Evolutionary conservation across 495 filamentous ascomycete species (phyloP).

Genomic region (Paragyromitra xinjiangensis): DNA sequence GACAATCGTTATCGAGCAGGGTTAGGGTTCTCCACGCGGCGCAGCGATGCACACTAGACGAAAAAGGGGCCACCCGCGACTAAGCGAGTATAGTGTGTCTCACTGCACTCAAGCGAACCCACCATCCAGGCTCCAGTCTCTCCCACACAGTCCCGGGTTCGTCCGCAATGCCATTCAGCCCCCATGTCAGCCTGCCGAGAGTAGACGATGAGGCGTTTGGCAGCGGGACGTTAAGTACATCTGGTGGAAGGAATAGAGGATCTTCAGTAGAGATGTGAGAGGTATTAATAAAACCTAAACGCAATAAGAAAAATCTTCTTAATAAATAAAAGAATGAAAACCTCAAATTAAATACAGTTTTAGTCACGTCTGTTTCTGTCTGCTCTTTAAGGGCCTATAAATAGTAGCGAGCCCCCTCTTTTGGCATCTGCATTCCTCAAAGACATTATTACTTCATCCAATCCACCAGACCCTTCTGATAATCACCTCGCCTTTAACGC

Average conservation of each 20-base stretch:
- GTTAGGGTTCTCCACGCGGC: neutral
- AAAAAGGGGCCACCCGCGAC: neutral
- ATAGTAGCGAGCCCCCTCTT: too few relatives aligned
- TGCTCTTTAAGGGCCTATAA: neutral
- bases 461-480: too few relatives aligned
- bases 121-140: neutral
- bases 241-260: too few relatives aligned
- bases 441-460: too few relatives aligned
- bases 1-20: neutral
- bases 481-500: too few relatives aligned
- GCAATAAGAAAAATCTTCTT: too few relatives aligned
- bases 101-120: neutral
- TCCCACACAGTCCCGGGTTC: neutral
- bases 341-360: neutral
- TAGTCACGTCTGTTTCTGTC: neutral
- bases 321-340: too few relatives aligned
- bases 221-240: neutral
- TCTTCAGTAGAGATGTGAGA: too few relatives aligned
- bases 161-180: neutral
- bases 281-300: too few relatives aligned
- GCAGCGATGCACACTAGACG: neutral
- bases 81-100: constrained; percentile 5
- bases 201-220: neutral
- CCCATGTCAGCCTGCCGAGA: neutral
- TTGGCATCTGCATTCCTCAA: too few relatives aligned